A percentile compares a stretch with the other conserved stretches of the same genome.
phyloP scores from a whole-genome alignment of 1,284 basidiomycete species.

The Megacollybia platyphylla region DNA sequence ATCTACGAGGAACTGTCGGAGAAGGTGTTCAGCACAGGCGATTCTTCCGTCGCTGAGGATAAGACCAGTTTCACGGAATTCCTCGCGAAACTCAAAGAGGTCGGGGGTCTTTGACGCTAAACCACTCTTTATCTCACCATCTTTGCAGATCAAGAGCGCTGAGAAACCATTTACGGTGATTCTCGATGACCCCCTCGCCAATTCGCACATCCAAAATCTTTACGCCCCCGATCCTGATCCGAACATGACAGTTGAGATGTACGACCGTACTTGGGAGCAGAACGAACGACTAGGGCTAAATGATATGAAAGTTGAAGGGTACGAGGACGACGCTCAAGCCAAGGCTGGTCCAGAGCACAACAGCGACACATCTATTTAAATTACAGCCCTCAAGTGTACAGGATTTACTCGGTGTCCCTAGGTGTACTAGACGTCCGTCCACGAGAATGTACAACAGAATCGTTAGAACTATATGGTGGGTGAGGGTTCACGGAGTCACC shows the following conservation, averaged over 20 bases:
- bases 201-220: constrained; percentile 93
- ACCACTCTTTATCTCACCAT: background rate
- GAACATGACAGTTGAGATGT: constrained; percentile 77
- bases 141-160: constrained; percentile 58
- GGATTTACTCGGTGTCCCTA: too few species aligned
- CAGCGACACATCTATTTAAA: too few species aligned
- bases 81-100: constrained; percentile 69
- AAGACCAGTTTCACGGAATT: constrained; percentile 62
- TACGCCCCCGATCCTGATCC: constrained; percentile 91
- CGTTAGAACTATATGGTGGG: constrained; percentile 2
- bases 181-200: constrained; percentile 90
- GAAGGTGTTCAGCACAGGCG: constrained; percentile 79
- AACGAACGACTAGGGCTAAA: constrained; percentile 95
- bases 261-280: constrained; percentile 81
- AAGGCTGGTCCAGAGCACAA: background rate
- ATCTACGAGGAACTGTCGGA: constrained; percentile 92
- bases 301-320: constrained; percentile 90
- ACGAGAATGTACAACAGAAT: constrained; percentile 4
- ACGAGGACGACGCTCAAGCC: constrained; percentile 27
- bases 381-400: too few species aligned
- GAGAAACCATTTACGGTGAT: constrained; percentile 81
- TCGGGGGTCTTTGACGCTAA: constrained; percentile 19
- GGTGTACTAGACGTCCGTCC: constrained; percentile 6
- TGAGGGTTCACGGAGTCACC: constrained; percentile 5
- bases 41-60: constrained; percentile 40